These are phyloP conservation scores for Fusarium clavum DNA, from an alignment of 2,329 filamentous ascomycete species.

Conservation along the genomic window DNA sequence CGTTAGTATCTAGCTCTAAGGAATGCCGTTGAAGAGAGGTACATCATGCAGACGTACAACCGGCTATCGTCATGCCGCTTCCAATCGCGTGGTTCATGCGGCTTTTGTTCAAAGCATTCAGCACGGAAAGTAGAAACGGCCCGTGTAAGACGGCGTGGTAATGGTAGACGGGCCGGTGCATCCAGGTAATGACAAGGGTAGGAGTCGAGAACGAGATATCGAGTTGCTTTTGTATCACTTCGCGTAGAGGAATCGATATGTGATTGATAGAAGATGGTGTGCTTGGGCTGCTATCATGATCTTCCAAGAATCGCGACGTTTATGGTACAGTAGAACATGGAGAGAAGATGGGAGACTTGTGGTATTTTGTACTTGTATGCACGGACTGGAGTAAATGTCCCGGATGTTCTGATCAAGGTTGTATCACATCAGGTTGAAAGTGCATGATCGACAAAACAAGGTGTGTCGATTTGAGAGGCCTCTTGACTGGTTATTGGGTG, in stretches of 20 bases:
- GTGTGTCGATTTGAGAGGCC: conserved; percentile 33
- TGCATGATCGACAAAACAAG: conserved; percentile 37
- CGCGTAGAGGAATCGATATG: conserved; percentile 3
- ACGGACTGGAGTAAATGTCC: neutral
- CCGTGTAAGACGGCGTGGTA: conserved; percentile 33
- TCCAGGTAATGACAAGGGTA: conserved; percentile 26
- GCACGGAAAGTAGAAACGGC: conserved; percentile 35
- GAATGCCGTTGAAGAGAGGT: neutral
- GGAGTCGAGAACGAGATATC: neutral
- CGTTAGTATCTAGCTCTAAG: neutral
- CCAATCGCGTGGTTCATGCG: conserved; percentile 42
- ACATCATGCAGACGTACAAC: neutral
- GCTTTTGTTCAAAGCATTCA: conserved; percentile 7
- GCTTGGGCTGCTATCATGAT: neutral
- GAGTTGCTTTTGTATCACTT: neutral
- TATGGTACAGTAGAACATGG: neutral
- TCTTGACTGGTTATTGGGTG: neutral
- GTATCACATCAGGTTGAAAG: conserved; percentile 19
- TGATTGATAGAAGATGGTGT: conserved; percentile 1
- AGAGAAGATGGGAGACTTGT: neutral
- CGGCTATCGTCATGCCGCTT: neutral
- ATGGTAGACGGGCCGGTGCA: conserved; percentile 40
- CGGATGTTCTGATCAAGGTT: neutral
- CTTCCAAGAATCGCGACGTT: conserved; percentile 11
- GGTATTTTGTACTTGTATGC: neutral